Base-by-base conservation (phyloP, 1,284 basidiomycete genomes). In the Tremellales sp. region DNA sequence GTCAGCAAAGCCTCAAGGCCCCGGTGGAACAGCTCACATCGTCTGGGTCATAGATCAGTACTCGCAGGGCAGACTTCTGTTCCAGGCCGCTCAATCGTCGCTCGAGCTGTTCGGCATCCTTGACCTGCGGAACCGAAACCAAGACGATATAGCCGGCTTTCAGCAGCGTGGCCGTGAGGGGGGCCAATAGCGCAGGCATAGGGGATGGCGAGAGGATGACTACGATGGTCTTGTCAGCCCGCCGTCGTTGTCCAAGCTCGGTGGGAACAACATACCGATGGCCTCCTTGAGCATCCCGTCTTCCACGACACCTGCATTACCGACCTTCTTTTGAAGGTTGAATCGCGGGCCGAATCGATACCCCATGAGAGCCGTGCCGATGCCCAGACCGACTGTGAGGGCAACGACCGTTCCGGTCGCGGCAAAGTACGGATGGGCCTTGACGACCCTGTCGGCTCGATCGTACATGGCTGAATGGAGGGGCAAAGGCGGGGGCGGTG, bases 261-360 rank as follows among this genome's bases (percentile, higher is more conserved):
- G 28, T 35, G 5, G 3, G 3, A 13, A 8, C 2, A 13, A 59
- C 66, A 36, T 38, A 68, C 67, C 69, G 14, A 71, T 64, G 33
- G 68, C 66, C 36, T 70, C 70, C 47, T 70, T 70, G 36, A 72
- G 53, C 65, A 71, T 70, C 5, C 70, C 70, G 48, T 70, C 63
- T 35, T 66, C 56, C 12, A 66, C 57, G n/a, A 56, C 51, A 14
- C 66, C 68, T 45, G 27, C 28, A 19, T 37, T 45, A 13, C 48
- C 45, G 18, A 47, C 38, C 26, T 47, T 45, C 26, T 45, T 25
- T n/a, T n/a, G n/a, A n/a, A n/a, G n/a, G n/a, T n/a, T n/a, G 28
- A 54, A 39, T 7, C 28, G 16, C 18, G 7, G 6, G 19, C 13
- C 40, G 24, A 36, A 25, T 26, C 36, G 42, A 39, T 51, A 55